Base-by-base conservation (phyloP, 2,329 filamentous ascomycete species). In the Aspergillus sp. region DNA sequence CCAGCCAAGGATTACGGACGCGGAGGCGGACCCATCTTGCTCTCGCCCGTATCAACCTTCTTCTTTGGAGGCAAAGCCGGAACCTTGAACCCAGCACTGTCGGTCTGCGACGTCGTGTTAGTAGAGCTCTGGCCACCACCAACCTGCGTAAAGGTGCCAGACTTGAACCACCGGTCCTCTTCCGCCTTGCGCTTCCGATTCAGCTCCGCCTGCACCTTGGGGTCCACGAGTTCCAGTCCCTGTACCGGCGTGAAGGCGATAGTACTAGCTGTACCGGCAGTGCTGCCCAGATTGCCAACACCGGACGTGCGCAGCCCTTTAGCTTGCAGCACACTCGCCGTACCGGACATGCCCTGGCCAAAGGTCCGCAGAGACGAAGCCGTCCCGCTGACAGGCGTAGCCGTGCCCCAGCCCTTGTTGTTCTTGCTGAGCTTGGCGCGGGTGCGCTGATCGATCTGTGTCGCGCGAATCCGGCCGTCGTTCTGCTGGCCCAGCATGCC, bases 131-230 rank as follows among this genome's bases (percentile, higher is more conserved):
- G 44, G 55, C 55, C 47, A 41, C 59, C 61, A 9, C 85, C 85
- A 51, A 96, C 83, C 71, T 97, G 92, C 7, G 94, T 97, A 67
- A 99, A 99, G 0, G 90, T 92, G n/a, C 94, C 94, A 44, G 91
- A 89, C 73, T 94, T 96, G 78, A 99, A 99, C 88, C 91, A 99
- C 34, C 91, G 81, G 68, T 97, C 93, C 69, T 96, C 91, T 58
- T 97, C 94, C 0, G 91, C 92, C 70, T 96, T 95, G 58, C 91
- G 81, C 78, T 97, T 97, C 63, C 91, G 83, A 67, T 83, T 91
- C 70, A 96, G 82, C 76, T 97, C 91, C 6, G 90, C 89, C 62
- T 91, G 86, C 52, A 89, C 84, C 77, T 94, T 96, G 19, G 94
- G 94, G 70, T 97, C 93, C 5, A 97, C 92, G 11, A 99, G 82